These are phyloP conservation scores for Cucurbita pepo DNA, from an alignment of 306 rosid species.

Conservation along the genomic window DNA sequence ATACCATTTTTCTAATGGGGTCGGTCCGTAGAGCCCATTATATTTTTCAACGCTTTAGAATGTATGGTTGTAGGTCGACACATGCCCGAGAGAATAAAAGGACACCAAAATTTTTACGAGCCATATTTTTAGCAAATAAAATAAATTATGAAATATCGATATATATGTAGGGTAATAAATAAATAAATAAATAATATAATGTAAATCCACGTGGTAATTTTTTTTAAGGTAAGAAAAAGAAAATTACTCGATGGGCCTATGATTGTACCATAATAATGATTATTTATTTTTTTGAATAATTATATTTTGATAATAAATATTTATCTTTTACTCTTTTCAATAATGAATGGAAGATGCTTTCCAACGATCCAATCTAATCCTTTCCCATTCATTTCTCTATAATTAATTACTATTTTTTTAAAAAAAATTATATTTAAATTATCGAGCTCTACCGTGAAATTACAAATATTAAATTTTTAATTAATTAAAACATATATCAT, in stretches of 20 bases:
- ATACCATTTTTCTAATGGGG: neutral
- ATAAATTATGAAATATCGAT: too few relatives aligned
- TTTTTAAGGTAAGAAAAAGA: neutral
- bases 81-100: neutral
- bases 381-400: neutral
- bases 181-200: neutral
- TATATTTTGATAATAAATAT: neutral
- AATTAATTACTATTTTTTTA: too few relatives aligned
- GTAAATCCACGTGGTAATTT: neutral
- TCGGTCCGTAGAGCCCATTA: neutral
- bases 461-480: too few relatives aligned
- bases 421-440: too few relatives aligned
- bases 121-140: too few relatives aligned
- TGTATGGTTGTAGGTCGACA: neutral
- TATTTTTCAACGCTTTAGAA: neutral
- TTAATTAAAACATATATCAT: too few relatives aligned
- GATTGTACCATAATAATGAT: neutral
- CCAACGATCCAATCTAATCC: neutral
- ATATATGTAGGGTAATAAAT: neutral
- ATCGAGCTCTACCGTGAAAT: too few relatives aligned
- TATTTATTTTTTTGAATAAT: neutral
- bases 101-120: too few relatives aligned
- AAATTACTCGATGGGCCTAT: neutral
- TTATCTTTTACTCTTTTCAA: neutral
- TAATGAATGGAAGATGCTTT: neutral